Conservation (phyloP, 176 grass and related monocot species). For the Triticum aestivum region DNA sequence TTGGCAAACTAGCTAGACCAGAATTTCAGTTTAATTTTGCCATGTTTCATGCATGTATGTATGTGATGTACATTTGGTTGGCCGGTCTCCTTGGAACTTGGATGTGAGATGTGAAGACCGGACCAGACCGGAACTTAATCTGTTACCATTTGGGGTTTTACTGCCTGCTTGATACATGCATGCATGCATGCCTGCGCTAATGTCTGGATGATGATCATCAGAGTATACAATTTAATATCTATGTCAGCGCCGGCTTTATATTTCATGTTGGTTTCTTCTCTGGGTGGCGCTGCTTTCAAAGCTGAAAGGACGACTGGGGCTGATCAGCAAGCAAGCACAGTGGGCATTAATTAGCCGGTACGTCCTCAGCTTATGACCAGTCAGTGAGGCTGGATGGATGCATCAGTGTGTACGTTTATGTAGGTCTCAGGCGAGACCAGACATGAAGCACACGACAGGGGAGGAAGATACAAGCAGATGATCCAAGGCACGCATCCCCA, state of each 20-base stretch:
- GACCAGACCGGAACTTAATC: conserved; percentile 25
- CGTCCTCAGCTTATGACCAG: not conserved
- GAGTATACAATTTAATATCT: not conserved
- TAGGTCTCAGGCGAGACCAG: not conserved
- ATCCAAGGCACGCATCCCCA: conserved; percentile 34
- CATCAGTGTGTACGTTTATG: not conserved
- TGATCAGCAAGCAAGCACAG: not conserved
- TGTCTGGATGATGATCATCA: not conserved
- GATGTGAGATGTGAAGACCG: conserved; percentile 5
- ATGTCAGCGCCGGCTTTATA: conserved; percentile 19
- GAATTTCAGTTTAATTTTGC: conserved; percentile 1
- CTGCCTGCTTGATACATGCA: conserved; percentile 2
- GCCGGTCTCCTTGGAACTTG: not conserved
- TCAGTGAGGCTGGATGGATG: not conserved
- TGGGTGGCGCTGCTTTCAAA: conserved; percentile 45
- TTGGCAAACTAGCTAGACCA: not conserved
- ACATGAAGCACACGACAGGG: conserved; percentile 22
- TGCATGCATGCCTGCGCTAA: not conserved
- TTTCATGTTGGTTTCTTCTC: conserved; percentile 63
- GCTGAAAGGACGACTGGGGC: conserved; percentile 14
- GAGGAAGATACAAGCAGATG: conserved; percentile 36
- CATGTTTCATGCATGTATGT: not conserved
- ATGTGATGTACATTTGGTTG: not conserved
- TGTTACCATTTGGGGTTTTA: conserved; percentile 27
- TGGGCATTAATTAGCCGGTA: conserved; percentile 19